Evolutionary conservation across 2,329 filamentous ascomycete species (phyloP), one percentile per base, ranked within the genome.

Genomic region (Acephala macrosclerotiorum): DNA sequence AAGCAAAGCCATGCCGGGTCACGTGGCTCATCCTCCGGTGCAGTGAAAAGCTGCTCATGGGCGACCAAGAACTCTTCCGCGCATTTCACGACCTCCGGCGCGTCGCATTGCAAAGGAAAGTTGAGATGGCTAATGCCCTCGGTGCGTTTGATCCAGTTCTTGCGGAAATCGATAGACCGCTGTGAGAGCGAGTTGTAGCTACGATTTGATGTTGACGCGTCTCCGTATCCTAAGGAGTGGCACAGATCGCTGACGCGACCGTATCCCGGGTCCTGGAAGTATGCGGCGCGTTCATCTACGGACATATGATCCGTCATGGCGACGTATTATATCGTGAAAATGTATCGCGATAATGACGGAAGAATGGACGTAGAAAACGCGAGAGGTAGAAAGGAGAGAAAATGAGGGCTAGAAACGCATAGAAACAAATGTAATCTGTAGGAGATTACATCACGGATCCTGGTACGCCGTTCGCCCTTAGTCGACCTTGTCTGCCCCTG

Each of bases 261-360:
- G 18, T 53, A 33, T 7, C 49, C 49, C 26, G 49, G 49, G 49
- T 53, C 49, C n/a, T 53, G 49, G 49, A 53, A 53, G 16, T 53
- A 53, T 18, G 14, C 14, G 6, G 26, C 25, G 22, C 49, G 49
- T 18, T 53, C 49, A 14, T 53, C 49, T 5, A 25, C 25, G 12
- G 49, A 53, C 49, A 53, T 53, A 5, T 9, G 4, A 33, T 33
- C 29, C n/a, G 45, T 20, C 45, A 49, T 49, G 45, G 20, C 18
- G 38, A 14, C 18, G 38, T 42, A 12, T 16, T 42, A n/a, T n/a
- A 14, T n/a, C 6, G n/a, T 4, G 16, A 14, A 7, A 22, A 49
- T 25, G 20, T 11, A 20, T 49, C 45, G 45, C 40, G 40, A 42
- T 40, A 40, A 40, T 42, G 16, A 16, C 2, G 40, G 16, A 42